Evolutionary conservation across 805 yeast genomes (phyloP).

Genomic region (Metschnikowia dekortorum): DNA sequence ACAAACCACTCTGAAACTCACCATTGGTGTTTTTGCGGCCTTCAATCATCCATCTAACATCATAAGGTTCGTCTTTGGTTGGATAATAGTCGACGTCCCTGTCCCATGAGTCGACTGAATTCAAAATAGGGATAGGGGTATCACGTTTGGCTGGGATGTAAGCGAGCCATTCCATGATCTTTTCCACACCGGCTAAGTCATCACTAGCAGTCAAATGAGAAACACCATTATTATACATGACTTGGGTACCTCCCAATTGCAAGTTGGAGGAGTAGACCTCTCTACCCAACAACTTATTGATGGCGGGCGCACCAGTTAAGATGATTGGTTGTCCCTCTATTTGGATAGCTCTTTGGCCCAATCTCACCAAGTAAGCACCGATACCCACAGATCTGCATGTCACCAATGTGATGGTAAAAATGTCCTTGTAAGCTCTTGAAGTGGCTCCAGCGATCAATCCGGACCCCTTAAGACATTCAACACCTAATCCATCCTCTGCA

Average conservation of each 20-base stretch:
- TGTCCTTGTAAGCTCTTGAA: constrained; percentile 94
- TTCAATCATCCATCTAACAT: constrained; percentile 90
- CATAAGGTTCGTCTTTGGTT: constrained; percentile 65
- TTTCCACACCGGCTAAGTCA: constrained; percentile 93
- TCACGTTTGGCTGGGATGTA: constrained; percentile 89
- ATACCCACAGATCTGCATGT: constrained; percentile 99
- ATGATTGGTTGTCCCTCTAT: constrained; percentile 98
- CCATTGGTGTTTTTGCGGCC: constrained; percentile 73
- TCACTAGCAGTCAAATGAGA: constrained; percentile 96
- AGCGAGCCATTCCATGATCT: constrained; percentile 93
- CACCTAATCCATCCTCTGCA: constrained; percentile 95
- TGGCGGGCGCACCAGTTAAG: constrained; percentile 98
- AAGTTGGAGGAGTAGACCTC: constrained; percentile 95
- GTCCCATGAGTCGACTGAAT: constrained; percentile 85
- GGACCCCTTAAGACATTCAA: constrained; percentile 95
- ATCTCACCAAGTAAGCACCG: constrained; percentile 96
- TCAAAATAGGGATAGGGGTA: constrained; percentile 85
- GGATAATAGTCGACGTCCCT: constrained; percentile 86
- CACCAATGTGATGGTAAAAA: constrained; percentile 94
- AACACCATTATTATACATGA: constrained; percentile 98
- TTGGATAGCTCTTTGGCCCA: constrained; percentile 98
- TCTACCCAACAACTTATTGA: constrained; percentile 92
- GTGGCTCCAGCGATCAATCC: constrained; percentile 99
- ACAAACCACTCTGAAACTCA: constrained; percentile 78
- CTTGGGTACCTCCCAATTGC: constrained; percentile 98